phyloP scores from a whole-genome alignment of 2,329 filamentous ascomycete genomes.

The Penicillium sp. region DNA sequence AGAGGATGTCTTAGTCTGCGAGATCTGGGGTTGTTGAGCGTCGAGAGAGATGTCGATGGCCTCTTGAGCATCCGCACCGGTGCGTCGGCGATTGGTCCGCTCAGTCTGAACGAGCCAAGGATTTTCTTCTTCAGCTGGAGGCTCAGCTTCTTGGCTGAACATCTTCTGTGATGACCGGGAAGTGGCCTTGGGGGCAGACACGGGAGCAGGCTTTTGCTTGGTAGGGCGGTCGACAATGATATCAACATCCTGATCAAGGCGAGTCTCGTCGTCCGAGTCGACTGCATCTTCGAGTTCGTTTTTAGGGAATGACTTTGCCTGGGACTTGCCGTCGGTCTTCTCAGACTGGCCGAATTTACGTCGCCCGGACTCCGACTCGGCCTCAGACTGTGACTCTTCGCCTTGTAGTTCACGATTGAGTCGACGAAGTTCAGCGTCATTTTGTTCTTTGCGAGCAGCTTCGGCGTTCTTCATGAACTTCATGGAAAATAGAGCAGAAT shows the following conservation, averaged over 20 bases:
- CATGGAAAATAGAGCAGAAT: slow-evolving; percentile 75
- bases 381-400: slow-evolving; percentile 58
- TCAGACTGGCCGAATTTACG: slow-evolving; percentile 43
- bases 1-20: slow-evolving; percentile 16
- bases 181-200: slow-evolving; percentile 21
- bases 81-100: slow-evolving; percentile 35
- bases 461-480: slow-evolving; percentile 95
- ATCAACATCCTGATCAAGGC: slow-evolving; percentile 35
- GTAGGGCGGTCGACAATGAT: slow-evolving; percentile 34
- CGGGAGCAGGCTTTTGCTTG: slow-evolving; percentile 21
- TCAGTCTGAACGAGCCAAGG: slow-evolving; percentile 41
- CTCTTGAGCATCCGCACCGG: slow-evolving; percentile 29
- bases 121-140: slow-evolving; percentile 35
- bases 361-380: slow-evolving; percentile 65
- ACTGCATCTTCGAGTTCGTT: slow-evolving; percentile 65
- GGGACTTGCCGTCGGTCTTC: slow-evolving; percentile 30
- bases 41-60: slow-evolving; percentile 38
- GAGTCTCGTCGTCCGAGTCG: slow-evolving; percentile 51
- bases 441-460: slow-evolving; percentile 71
- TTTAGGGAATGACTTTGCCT: slow-evolving; percentile 33
- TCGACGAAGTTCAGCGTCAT: slow-evolving; percentile 72
- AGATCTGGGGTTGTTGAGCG: slow-evolving; percentile 17
- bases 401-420: slow-evolving; percentile 70
- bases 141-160: slow-evolving; percentile 20
- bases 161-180: slow-evolving; percentile 15